A percentile compares a stretch with the other conserved stretches of the same genome.
Evolutionary conservation across 78 protist genomes (phyloP).

Genomic region (Dictyostelium purpureum): DNA sequence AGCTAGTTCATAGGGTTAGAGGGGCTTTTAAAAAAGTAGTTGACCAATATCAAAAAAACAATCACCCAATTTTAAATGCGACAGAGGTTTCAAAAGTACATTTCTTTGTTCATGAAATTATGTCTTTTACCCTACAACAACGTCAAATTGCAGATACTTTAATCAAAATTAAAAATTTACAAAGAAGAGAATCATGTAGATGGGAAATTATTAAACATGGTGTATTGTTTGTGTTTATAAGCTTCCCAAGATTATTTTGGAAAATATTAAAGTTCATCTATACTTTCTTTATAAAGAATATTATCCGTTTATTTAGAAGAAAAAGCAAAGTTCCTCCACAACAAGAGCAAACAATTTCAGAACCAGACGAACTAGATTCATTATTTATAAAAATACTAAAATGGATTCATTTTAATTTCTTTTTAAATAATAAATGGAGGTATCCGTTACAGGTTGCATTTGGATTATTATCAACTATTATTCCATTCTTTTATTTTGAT

Average conservation of each 20-base stretch:
- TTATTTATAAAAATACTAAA: background rate
- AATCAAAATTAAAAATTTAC: background rate
- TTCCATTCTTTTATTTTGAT: constrained; percentile 42
- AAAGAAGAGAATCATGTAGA: background rate
- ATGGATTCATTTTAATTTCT: background rate
- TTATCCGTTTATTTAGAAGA: background rate
- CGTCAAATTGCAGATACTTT: background rate
- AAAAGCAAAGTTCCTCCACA: background rate
- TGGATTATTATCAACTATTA: background rate
- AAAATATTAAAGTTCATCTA: background rate
- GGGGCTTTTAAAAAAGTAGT: background rate
- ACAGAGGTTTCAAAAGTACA: constrained; percentile 17
- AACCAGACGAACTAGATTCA: background rate
- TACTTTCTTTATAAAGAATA: background rate
- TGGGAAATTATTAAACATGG: constrained; percentile 33
- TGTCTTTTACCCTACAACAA: constrained; percentile 37
- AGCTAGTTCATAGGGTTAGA: background rate
- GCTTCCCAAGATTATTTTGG: background rate
- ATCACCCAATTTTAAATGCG: constrained; percentile 5
- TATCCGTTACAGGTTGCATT: constrained; percentile 43
- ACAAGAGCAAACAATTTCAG: background rate
- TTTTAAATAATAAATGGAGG: constrained; percentile 43
- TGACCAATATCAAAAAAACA: background rate
- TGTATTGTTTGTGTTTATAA: background rate
- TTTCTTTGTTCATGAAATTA: constrained; percentile 39